Conservation (phyloP, 2,329 filamentous ascomycete genomes). For the Fusarium lyarnte region DNA sequence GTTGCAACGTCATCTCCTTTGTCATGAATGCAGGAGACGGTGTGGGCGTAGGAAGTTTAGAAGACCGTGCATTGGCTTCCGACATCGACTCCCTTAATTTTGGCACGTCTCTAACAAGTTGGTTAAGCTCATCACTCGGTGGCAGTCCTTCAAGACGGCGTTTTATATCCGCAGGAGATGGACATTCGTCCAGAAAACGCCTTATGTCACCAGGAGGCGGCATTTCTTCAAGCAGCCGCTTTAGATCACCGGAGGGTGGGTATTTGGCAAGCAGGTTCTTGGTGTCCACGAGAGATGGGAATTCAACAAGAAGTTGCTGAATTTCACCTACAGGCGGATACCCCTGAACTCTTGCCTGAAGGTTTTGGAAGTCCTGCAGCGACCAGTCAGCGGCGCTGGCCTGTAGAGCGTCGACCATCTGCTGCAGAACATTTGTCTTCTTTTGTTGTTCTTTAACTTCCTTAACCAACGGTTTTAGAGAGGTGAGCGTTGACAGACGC, state of each 20-base stretch:
- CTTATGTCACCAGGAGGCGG: background rate
- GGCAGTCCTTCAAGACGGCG: constrained; percentile 16
- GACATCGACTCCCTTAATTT: constrained; percentile 7
- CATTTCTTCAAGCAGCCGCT: background rate
- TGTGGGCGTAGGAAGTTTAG: background rate
- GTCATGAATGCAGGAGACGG: background rate
- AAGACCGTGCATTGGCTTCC: background rate
- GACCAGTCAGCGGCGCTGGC: background rate
- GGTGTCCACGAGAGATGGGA: background rate
- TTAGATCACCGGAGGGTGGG: background rate
- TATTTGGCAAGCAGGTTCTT: background rate
- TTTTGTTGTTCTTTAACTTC: constrained; percentile 11
- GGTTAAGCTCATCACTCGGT: background rate
- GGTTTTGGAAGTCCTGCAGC: background rate
- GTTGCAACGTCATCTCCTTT: constrained; percentile 16
- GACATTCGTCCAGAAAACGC: background rate
- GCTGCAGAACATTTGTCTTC: background rate
- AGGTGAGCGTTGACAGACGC: background rate
- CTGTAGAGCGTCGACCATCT: background rate
- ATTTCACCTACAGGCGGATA: background rate
- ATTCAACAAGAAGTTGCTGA: background rate
- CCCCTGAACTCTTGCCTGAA: background rate
- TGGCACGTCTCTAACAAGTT: constrained; percentile 2
- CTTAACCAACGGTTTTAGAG: background rate
- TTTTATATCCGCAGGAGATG: background rate